Evolutionary conservation across 306 rosid genomes (phyloP), one percentile per base, ranked within the genome.

Genomic region (Cicer yamashitae): DNA sequence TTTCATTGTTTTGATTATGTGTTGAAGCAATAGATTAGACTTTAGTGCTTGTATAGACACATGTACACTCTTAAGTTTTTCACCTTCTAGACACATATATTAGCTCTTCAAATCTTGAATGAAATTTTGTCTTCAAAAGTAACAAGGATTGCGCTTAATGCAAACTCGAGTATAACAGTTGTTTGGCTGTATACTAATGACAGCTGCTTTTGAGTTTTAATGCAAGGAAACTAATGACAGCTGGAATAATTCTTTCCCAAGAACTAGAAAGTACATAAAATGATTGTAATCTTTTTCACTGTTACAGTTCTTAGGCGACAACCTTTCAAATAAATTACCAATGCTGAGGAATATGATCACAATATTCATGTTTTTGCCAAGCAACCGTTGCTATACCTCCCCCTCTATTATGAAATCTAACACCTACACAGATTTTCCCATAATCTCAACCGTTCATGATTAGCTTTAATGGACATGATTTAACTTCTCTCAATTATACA

Each of bases 21-120:
- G 45, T 11, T n/a, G 58, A 45, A 61, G 77, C 58, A 67, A 39
- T 60, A 68, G 8, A 74, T 69, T 38, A 70, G 56, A 58, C 44
- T 52, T 10, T 14, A 13, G 2, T 46, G 20, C 71, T 57, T 22
- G 64, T 1, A 22, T 22, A 25, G 8, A 34, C 15, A 59, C 10
- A 30, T 51, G 14, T 13, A 10, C 10, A 8, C 4, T 3, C 57
- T 61, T 34, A n/a, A 39, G 47, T 6, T 39, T 25, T 17, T 60
- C 67, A 75, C 52, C 43, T 10, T 73, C 34, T 58, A 61, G 11
- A 39, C 38, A 51, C 6, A 13, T 14, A 63, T 45, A 67, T 11
- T 45, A 5, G 40, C 18, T 69, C 48, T 22, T 13, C 12, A 25
- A 47, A 3, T 71, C 51, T 61, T 34, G 44, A 18, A 74, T 44